Evolutionary conservation across 1,284 basidiomycete species (phyloP), one percentile per base, ranked within the genome.

Genomic region (Sanghuangporus weigelae): DNA sequence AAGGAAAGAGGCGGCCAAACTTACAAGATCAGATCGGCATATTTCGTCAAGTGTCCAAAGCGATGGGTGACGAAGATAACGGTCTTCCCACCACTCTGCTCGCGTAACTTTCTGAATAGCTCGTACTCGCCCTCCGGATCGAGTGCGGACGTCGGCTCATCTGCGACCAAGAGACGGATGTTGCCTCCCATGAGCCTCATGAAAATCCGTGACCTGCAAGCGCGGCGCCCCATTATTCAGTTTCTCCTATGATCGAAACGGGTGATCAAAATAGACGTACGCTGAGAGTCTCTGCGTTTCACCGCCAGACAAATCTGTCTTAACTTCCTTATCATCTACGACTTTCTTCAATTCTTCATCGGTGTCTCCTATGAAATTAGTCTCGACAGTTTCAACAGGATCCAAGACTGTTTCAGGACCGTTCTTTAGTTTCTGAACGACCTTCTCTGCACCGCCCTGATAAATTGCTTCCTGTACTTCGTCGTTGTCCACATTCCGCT

Each of bases 61-160:
- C 86, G 79, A 72, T 89, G 87, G 0, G 87, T 87, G 2, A 87
- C 84, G 67, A 87, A 88, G 2, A 89, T 74, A 80, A 88, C 83
- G 11, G 86, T 88, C 71, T 85, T 84, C n/a, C 82, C 84, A 5
- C 79, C 73, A 36, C 84, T 76, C 51, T 78, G 74, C n/a, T 77
- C 72, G 14, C 84, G 72, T 26, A 88, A 75, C 2, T 80, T 77
- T 1, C 79, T 73, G 68, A 88, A 87, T 0, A 88, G 72, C 36
- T 76, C 70, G 44, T 76, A 73, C 69, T 84, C 82, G 0, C 73
- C 81, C 65, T 79, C 77, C 0, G 83, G 78, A 63, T 84, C 83
- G 12, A 84, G 72, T 0, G 83, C 81, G 1, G 81, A 82, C 56
- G 78, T 83, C 39, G 49, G 49, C 26, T 51, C 49, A 26, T 51